Conservation (phyloP, 495 filamentous ascomycete genomes). For the Penicillium maclennaniae region DNA sequence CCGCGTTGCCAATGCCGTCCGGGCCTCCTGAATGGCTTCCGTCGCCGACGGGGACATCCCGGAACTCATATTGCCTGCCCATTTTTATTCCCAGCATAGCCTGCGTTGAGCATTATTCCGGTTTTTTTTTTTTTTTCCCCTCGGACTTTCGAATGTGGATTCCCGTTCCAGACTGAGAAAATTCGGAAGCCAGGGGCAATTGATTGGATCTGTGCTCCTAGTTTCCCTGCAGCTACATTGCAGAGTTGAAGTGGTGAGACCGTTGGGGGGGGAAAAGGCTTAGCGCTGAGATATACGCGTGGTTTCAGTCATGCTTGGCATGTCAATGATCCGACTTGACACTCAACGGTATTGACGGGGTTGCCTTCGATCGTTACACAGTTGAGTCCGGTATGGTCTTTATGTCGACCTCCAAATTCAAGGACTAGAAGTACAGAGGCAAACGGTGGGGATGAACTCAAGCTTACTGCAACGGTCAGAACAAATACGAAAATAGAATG, state of each 20-base stretch:
- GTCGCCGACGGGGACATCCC: constrained; percentile 13
- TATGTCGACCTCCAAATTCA: too few species aligned
- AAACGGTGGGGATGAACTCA: too few species aligned
- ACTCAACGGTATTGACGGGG: too few species aligned
- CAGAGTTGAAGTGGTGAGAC: background rate
- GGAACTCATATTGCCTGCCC: background rate
- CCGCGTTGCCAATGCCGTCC: constrained; percentile 14
- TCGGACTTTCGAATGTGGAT: background rate
- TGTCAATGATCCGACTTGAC: background rate
- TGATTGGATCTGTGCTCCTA: constrained; percentile 4
- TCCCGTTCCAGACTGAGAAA: background rate
- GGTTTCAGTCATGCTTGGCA: background rate
- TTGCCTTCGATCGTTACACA: too few species aligned
- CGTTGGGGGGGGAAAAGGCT: constrained; percentile 1
- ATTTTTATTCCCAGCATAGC: background rate
- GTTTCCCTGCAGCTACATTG: background rate
- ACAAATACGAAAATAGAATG: too few species aligned
- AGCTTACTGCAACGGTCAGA: too few species aligned
- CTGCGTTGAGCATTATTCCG: constrained; percentile 7
- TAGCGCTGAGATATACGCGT: constrained; percentile 8
- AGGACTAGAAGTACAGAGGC: too few species aligned
- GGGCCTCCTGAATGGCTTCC: constrained; percentile 23
- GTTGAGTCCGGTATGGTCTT: too few species aligned
- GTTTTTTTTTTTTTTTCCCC: constrained; percentile 7
- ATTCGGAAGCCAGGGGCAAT: constrained; percentile 1